These are phyloP conservation scores for Yamadazyma ubonensis DNA, from an alignment of 805 yeast genomes.

Conservation along the genomic window DNA sequence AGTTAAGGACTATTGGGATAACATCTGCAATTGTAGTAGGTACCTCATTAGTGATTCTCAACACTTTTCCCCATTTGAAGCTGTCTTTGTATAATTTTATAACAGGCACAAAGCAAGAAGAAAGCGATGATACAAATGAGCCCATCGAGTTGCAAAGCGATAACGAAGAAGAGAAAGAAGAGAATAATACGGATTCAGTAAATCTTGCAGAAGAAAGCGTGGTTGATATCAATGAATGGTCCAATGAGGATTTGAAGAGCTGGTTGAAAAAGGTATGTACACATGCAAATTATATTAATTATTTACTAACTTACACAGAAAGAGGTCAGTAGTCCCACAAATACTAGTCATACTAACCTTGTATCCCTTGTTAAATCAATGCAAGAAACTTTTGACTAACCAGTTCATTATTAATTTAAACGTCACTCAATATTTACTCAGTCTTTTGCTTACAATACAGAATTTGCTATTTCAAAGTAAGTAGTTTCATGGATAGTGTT, in stretches of 20 bases:
- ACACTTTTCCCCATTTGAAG: conserved; percentile 51
- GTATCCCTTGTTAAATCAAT: conserved; percentile 47
- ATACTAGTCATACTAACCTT: conserved; percentile 47
- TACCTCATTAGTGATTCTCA: conserved; percentile 40
- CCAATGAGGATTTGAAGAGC: conserved; percentile 33
- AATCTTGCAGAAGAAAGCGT: conserved; percentile 17
- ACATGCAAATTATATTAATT: neutral
- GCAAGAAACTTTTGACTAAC: conserved; percentile 25
- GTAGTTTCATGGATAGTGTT: neutral
- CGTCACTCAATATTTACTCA: conserved; percentile 16
- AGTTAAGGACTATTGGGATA: conserved; percentile 21
- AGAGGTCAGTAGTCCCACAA: conserved; percentile 46
- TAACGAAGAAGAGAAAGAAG: conserved; percentile 7
- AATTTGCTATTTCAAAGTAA: neutral
- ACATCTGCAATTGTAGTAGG: conserved; percentile 45
- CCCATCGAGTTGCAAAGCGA: conserved; percentile 22
- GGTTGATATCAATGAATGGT: conserved; percentile 34
- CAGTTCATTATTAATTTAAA: conserved; percentile 20
- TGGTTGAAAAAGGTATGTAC: conserved; percentile 41
- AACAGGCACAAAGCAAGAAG: conserved; percentile 20
- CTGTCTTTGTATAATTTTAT: conserved; percentile 23
- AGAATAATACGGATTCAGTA: neutral
- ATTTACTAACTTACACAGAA: conserved; percentile 31
- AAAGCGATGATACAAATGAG: conserved; percentile 22
- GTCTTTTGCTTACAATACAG: conserved; percentile 2